phyloP scores from a whole-genome alignment of 805 yeast genomes.

The Nakazawaea populi region DNA sequence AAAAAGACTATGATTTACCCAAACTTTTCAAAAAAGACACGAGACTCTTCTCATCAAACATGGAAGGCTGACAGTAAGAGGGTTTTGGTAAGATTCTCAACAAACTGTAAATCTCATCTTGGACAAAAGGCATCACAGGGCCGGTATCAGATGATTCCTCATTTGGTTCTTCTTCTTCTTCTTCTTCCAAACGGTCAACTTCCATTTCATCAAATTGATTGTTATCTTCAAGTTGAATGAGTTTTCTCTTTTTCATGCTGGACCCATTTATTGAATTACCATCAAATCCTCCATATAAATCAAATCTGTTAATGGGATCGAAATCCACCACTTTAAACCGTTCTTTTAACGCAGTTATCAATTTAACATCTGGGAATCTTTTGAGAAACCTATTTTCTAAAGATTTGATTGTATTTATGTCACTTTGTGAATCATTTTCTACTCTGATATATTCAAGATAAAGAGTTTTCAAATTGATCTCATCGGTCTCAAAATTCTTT shows the following conservation, averaged over 20 bases:
- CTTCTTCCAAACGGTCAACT: not conserved
- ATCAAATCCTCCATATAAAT: constrained; percentile 22
- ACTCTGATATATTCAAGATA: constrained; percentile 57
- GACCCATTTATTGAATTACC: too few relatives aligned
- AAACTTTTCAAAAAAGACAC: constrained; percentile 5
- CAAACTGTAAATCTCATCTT: constrained; percentile 41
- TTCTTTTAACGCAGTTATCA: constrained; percentile 20
- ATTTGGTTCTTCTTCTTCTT: not conserved
- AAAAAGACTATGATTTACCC: not conserved
- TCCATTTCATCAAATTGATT: not conserved
- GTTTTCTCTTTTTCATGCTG: constrained; percentile 6
- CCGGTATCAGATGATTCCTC: constrained; percentile 13
- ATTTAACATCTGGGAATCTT: constrained; percentile 56
- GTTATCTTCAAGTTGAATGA: constrained; percentile 3
- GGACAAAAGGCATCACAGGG: constrained; percentile 17
- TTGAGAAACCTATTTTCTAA: constrained; percentile 63
- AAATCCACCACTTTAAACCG: constrained; percentile 25
- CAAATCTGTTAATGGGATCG: constrained; percentile 32
- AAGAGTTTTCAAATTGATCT: constrained; percentile 33
- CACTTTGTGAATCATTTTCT: constrained; percentile 61
- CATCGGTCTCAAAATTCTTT: constrained; percentile 41
- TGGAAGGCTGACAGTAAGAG: constrained; percentile 10
- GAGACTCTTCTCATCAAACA: constrained; percentile 9
- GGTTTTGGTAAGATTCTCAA: constrained; percentile 52
- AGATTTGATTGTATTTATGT: constrained; percentile 56